Evolutionary conservation across 1,139 yeast genomes (phyloP), one percentile per base, ranked within the genome.

Genomic region (Yamadazyma sp.): DNA sequence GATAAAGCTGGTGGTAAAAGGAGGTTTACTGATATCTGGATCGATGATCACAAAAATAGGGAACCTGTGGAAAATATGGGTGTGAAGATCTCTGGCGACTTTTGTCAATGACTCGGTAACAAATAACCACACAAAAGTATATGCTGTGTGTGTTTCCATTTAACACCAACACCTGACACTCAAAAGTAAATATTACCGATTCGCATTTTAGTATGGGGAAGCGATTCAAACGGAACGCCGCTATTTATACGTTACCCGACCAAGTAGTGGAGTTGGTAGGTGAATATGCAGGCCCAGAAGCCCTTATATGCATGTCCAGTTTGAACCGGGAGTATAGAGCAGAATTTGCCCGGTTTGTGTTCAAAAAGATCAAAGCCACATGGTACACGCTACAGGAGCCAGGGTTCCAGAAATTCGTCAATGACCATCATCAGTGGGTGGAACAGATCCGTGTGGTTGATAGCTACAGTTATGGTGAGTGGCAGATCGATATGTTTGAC

Each of bases 391-490:
- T 65, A 2, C 45, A 52, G 16, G 39, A 47, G n/a, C 47, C 43
- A n/a, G 40, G 35, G 6, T 48, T 48, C 30, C 31, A 35, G 14
- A 15, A 35, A 16, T 46, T 48, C 33, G 37, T 46, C 31, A 28
- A 18, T 3, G 38, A 46, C 13, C 47, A 50, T 33, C 28, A 38
- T 15, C 31, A 37, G 6, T 22, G 38, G 5, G 48, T 61, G 7
- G 31, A 47, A 2, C 51, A 52, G 31, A 28, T 70, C 15, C 51
- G 71, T 5, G 61, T 70, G 13, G 40, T 56, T 5, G 69, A 66
- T 39, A 54, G 58, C 40, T 62, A 62, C 43, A 57, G 73, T 3
- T 65, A 59, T 43, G 72, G 71, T 4, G 76, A 70, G 43, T 70
- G 74, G 70, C 68, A 67, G 34, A 46, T 57, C 16, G 69, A 67